Conservation (phyloP, 345 rosid genomes). For the Arabis hirsuta region DNA sequence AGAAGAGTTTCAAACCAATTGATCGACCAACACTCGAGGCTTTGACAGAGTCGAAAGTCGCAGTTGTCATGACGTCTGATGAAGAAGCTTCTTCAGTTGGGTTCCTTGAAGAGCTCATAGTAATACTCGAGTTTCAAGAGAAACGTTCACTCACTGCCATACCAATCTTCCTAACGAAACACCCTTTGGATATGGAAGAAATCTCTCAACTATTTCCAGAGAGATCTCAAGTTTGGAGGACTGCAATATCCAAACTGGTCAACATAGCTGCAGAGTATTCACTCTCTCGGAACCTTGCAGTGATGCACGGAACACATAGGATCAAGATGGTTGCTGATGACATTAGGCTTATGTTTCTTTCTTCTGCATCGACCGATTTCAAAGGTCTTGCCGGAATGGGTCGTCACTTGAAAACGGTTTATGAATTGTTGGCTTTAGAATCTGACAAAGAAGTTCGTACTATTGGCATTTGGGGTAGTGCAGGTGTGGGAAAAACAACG, state of each 20-base stretch:
- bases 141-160: constrained; percentile 17
- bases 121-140: neutral
- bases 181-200: constrained; percentile 5
- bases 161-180: constrained; percentile 6
- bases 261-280: neutral
- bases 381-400: constrained; percentile 18
- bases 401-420: neutral
- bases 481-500: constrained; percentile 3
- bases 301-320: constrained; percentile 6
- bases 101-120: constrained; percentile 21
- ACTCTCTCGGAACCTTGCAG: constrained; percentile 2
- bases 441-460: neutral
- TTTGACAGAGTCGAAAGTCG: constrained; percentile 15
- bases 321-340: neutral
- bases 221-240: constrained; percentile 1
- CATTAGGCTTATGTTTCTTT: constrained; percentile 14
- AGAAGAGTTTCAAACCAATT: neutral
- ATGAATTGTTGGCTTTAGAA: neutral
- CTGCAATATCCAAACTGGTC: constrained; percentile 8
- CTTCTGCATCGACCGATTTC: constrained; percentile 16
- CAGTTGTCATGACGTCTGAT: constrained; percentile 6
- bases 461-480: constrained; percentile 13
- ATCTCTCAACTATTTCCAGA: neutral
- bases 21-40: constrained; percentile 2
- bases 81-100: constrained; percentile 7